A percentile compares a stretch with the other conserved stretches of the same genome.
Conservation (phyloP, 129 eudicot species). For the Oenanthe sinensis region DNA sequence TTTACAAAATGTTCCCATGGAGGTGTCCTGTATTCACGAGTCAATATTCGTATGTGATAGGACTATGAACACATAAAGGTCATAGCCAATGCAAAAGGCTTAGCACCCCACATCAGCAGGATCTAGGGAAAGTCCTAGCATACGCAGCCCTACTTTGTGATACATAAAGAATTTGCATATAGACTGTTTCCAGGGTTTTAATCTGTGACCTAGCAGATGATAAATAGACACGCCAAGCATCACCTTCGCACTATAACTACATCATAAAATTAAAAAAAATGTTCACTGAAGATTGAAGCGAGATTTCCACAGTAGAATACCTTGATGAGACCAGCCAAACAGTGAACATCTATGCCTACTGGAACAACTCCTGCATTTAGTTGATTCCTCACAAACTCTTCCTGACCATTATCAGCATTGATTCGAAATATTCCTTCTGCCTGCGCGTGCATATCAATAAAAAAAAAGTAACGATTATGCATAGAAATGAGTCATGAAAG, state of each 20-base stretch:
- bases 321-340: slow-evolving; percentile 27
- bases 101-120: too few relatives aligned
- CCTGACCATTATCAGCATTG: slow-evolving; percentile 22
- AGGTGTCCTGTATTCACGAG: too few relatives aligned
- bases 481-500: neutral
- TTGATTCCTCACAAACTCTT: slow-evolving; percentile 21
- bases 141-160: neutral
- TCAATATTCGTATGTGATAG: too few relatives aligned
- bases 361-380: slow-evolving; percentile 19
- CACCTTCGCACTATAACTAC: neutral
- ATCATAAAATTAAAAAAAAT: neutral
- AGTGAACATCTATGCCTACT: slow-evolving; percentile 23
- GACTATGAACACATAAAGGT: too few relatives aligned
- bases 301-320: slow-evolving; percentile 5
- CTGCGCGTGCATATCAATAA: neutral
- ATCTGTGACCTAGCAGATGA: neutral
- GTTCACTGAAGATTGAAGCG: neutral
- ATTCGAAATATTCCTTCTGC: slow-evolving; percentile 25
- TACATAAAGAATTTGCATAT: neutral
- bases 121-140: too few relatives aligned
- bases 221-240: neutral
- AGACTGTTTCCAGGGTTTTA: neutral
- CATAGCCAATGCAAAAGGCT: too few relatives aligned
- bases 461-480: neutral
- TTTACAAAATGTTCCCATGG: too few relatives aligned